Evolutionary conservation across 2,329 filamentous ascomycete species (phyloP).

Genomic region (Hirsutella minnesotensis): DNA sequence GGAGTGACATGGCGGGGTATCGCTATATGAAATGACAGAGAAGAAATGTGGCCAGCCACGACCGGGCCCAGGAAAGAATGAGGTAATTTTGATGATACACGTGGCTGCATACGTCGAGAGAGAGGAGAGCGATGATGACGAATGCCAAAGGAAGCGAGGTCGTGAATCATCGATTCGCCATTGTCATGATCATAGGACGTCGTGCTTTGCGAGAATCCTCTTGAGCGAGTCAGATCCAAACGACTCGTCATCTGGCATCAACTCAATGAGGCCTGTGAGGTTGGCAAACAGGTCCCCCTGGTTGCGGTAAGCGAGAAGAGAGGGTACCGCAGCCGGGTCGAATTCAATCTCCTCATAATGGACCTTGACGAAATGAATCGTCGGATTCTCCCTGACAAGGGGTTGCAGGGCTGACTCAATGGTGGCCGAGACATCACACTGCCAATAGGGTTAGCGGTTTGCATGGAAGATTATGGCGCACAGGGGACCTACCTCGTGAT

Average conservation of each 20-base stretch:
- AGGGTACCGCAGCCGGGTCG: slow-evolving; percentile 76
- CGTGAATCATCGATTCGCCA: too few relatives aligned
- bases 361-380: slow-evolving; percentile 79
- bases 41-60: neutral
- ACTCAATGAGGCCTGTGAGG: slow-evolving; percentile 73
- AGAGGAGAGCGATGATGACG: too few relatives aligned
- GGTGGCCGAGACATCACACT: slow-evolving; percentile 69
- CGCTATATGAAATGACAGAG: neutral
- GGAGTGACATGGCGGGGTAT: neutral
- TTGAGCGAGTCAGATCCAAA: slow-evolving; percentile 43
- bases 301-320: slow-evolving; percentile 77
- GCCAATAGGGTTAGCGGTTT: slow-evolving; percentile 10
- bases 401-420: slow-evolving; percentile 69
- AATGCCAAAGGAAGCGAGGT: neutral
- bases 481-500: slow-evolving; percentile 58
- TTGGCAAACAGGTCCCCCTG: slow-evolving; percentile 85
- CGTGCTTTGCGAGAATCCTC: slow-evolving; percentile 39
- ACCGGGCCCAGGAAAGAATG: neutral
- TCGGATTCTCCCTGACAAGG: slow-evolving; percentile 58
- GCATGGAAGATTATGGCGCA: too few relatives aligned
- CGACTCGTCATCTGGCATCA: slow-evolving; percentile 60
- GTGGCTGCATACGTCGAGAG: too few relatives aligned
- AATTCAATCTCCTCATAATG: slow-evolving; percentile 91
- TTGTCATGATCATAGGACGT: slow-evolving; percentile 32
- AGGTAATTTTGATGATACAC: too few relatives aligned